Conservation (phyloP, 495 filamentous ascomycete genomes). For the Aspergillus ellipticus region DNA sequence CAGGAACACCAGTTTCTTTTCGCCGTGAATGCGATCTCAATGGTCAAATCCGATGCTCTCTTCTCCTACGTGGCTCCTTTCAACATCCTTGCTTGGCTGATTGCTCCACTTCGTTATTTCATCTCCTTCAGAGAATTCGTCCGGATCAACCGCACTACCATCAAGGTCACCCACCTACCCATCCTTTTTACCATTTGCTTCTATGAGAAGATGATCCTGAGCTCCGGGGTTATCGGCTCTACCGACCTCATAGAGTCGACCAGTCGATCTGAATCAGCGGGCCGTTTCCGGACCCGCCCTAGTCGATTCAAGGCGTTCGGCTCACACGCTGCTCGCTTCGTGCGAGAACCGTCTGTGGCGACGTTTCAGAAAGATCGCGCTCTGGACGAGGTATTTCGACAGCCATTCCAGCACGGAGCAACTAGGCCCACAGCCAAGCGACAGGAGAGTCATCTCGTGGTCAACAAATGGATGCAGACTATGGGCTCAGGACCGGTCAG, state of each 20-base stretch:
- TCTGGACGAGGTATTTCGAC: conserved; percentile 87
- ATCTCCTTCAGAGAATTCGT: conserved; percentile 79
- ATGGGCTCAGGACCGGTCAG: conserved; percentile 60
- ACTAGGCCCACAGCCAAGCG: conserved; percentile 51
- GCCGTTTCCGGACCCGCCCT: conserved; percentile 26
- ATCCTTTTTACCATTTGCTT: conserved; percentile 78
- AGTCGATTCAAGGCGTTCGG: conserved; percentile 64
- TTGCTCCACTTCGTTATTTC: conserved; percentile 73
- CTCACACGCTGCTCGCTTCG: conserved; percentile 53
- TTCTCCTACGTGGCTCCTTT: conserved; percentile 89
- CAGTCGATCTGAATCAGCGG: conserved; percentile 28
- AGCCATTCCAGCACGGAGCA: conserved; percentile 47
- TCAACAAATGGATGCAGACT: conserved; percentile 82
- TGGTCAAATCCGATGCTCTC: conserved; percentile 92
- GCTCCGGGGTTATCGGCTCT: conserved; percentile 65
- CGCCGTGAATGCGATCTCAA: conserved; percentile 88
- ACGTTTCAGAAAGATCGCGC: conserved; percentile 85
- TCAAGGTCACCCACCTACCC: conserved; percentile 86
- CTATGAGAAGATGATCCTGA: conserved; percentile 77
- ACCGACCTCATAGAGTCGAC: conserved; percentile 63
- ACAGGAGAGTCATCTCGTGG: conserved; percentile 67
- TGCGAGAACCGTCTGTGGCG: conserved; percentile 77
- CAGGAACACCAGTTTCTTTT: conserved; percentile 94
- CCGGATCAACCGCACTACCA: conserved; percentile 74
- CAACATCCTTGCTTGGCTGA: conserved; percentile 83